These are phyloP conservation scores for Suhomyces wounanorum DNA, from an alignment of 1,139 yeast genomes.

Conservation along the genomic window DNA sequence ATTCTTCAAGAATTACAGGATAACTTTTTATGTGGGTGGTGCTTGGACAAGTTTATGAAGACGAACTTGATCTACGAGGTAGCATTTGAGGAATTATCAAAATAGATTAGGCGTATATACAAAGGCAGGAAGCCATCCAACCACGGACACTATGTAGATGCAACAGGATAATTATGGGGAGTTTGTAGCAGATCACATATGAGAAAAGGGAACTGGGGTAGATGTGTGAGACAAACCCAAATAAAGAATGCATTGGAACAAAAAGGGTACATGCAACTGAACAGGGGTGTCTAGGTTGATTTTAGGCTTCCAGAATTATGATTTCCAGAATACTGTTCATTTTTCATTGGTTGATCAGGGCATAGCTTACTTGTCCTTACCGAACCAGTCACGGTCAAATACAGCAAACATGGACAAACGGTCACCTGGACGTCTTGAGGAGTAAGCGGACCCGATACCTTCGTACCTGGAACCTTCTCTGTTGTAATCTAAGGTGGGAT, in stretches of 20 bases:
- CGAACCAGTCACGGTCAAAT: constrained; percentile 26
- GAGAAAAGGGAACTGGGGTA: background rate
- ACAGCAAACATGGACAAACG: constrained; percentile 39
- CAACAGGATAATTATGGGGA: background rate
- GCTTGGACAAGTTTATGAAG: constrained; percentile 40
- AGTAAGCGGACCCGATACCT: constrained; percentile 64
- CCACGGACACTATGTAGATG: background rate
- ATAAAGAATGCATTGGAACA: too few species aligned
- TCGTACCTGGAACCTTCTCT: constrained; percentile 61
- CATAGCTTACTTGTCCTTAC: constrained; percentile 2
- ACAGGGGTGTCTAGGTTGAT: too few species aligned
- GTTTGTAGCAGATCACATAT: background rate
- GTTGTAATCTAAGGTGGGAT: constrained; percentile 31
- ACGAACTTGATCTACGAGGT: constrained; percentile 45
- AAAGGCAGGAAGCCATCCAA: constrained; percentile 2
- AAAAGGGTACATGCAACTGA: too few species aligned
- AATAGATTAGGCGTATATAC: constrained; percentile 1
- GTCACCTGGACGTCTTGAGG: constrained; percentile 47
- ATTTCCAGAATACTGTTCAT: too few species aligned
- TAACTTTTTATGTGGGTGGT: constrained; percentile 51
- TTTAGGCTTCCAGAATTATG: background rate
- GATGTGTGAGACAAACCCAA: background rate
- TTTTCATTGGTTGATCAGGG: too few species aligned
- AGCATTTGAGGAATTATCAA: constrained; percentile 40
- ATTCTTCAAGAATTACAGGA: constrained; percentile 49